Percentiles rank a stretch among this genome's conserved stretches.
phyloP scores from a whole-genome alignment of 257 asterid genomes.

The Penstemon davidsonii region DNA sequence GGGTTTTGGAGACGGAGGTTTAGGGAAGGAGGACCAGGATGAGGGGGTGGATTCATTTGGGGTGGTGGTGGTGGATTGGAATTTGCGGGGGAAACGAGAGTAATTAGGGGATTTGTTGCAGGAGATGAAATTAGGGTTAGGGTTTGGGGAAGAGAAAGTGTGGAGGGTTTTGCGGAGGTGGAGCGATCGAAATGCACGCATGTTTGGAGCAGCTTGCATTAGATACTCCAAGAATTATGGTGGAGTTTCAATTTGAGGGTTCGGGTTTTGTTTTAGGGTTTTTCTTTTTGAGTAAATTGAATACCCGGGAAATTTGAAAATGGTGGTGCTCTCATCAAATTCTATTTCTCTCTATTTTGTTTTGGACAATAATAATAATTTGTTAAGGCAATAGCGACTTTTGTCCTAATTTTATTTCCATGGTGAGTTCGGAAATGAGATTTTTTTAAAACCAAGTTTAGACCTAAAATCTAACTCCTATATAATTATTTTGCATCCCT shows the following conservation, averaged over 20 bases:
- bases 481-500: no score
- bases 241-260: slow-evolving; percentile 25
- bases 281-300: background rate
- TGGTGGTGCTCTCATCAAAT: background rate
- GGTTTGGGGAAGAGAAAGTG: slow-evolving; percentile 28
- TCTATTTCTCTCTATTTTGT: no score
- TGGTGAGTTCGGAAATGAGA: no score
- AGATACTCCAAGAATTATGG: background rate
- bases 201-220: slow-evolving; percentile 46
- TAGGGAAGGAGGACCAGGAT: slow-evolving; percentile 41
- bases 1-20: slow-evolving; percentile 27
- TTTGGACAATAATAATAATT: no score
- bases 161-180: slow-evolving; percentile 41
- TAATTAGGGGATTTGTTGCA: slow-evolving; percentile 33
- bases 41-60: slow-evolving; percentile 38
- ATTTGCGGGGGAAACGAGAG: slow-evolving; percentile 38
- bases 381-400: no score
- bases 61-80: slow-evolving; percentile 37
- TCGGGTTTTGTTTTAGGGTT: slow-evolving; percentile 27
- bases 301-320: slow-evolving; percentile 38
- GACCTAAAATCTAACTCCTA: no score
- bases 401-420: no score
- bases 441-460: no score
- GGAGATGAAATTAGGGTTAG: slow-evolving; percentile 25
- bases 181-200: slow-evolving; percentile 57